phyloP scores from a whole-genome alignment of 2,329 filamentous ascomycete species.

The Huntiella savannae region DNA sequence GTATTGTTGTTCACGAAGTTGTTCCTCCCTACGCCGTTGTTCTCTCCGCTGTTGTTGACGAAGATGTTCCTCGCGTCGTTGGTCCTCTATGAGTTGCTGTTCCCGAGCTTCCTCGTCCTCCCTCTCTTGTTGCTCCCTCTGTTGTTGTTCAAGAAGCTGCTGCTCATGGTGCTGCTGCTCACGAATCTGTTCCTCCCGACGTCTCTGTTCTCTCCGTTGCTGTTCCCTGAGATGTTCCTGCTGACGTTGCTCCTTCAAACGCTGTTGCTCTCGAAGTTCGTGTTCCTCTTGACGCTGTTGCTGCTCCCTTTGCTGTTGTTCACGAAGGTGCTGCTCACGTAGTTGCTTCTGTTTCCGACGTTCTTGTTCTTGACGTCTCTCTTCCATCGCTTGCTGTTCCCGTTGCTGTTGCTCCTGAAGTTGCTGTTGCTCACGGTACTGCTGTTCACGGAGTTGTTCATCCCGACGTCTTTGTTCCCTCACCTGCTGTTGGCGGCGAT shows the following conservation, averaged over 20 bases:
- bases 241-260: slow-evolving; percentile 12
- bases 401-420: slow-evolving; percentile 11
- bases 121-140: no score
- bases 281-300: slow-evolving; percentile 3
- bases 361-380: slow-evolving; percentile 3
- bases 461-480: no score
- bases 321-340: no score
- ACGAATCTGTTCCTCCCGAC: background rate
- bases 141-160: slow-evolving; percentile 3
- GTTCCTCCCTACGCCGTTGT: no score
- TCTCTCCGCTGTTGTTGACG: no score
- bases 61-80: no score
- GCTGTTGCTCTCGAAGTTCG: slow-evolving; percentile 4
- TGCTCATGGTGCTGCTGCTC: background rate
- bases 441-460: slow-evolving; percentile 12
- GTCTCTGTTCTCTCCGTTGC: background rate
- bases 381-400: slow-evolving; percentile 10
- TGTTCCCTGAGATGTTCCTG: background rate
- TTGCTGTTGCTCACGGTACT: slow-evolving; percentile 14
- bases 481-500: no score
- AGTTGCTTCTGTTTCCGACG: slow-evolving; percentile 11
- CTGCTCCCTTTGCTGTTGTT: no score
- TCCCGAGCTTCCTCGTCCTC: no score
- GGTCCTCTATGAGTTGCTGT: no score
- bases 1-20: no score